phyloP scores from a whole-genome alignment of 208 protist genomes.

The Leishmania tarentolae region DNA sequence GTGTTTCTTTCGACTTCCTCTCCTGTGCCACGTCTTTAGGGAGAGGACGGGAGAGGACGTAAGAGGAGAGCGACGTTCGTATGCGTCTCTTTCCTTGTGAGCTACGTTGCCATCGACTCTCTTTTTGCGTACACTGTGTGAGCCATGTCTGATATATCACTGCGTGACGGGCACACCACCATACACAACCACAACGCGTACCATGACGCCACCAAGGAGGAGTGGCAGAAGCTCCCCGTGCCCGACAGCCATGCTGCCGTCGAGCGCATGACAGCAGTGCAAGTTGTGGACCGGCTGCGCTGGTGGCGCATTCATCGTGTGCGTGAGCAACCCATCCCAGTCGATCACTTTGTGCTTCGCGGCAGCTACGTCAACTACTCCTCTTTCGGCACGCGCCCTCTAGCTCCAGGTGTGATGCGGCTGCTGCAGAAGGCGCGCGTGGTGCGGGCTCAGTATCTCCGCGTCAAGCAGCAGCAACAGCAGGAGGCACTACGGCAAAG shows the following conservation, averaged over 20 bases:
- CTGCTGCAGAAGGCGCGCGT: conserved; percentile 25
- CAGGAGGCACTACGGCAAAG: conserved; percentile 19
- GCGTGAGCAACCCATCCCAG: conserved; percentile 44
- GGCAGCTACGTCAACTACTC: conserved; percentile 57
- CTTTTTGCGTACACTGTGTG: neutral
- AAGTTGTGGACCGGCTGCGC: conserved; percentile 74
- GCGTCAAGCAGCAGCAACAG: conserved; percentile 13
- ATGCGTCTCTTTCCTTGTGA: neutral
- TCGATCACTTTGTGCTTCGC: conserved; percentile 43
- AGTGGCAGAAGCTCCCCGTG: neutral
- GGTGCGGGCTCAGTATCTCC: conserved; percentile 19
- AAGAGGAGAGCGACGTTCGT: neutral
- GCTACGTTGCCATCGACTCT: neutral
- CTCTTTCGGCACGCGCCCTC: conserved; percentile 41
- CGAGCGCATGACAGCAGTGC: conserved; percentile 23
- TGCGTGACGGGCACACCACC: conserved; percentile 14
- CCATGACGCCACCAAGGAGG: neutral
- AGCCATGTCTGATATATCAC: conserved; percentile 1
- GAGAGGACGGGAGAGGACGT: too few relatives aligned
- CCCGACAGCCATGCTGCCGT: neutral
- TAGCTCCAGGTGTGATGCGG: conserved; percentile 26
- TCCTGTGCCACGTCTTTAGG: neutral
- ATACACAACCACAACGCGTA: conserved; percentile 16
- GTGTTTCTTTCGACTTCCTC: neutral
- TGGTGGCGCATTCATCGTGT: conserved; percentile 66